Evolutionary conservation across 495 filamentous ascomycete species (phyloP).

Genomic region (Lasiosphaeria miniovina): DNA sequence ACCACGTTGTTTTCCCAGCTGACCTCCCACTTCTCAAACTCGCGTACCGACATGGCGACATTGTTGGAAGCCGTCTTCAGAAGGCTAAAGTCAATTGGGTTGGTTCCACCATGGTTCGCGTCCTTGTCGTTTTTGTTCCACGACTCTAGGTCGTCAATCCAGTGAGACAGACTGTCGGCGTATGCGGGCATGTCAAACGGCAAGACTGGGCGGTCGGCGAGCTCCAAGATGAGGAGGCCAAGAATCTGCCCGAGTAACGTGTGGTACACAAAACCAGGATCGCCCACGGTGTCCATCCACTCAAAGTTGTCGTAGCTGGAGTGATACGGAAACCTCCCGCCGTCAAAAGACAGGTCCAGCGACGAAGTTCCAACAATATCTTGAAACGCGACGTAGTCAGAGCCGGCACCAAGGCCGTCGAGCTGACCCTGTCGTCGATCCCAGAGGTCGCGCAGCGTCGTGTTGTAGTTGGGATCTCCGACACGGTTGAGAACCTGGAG

Average conservation of each 20-base stretch:
- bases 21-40: constrained; percentile 71
- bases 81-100: constrained; percentile 51
- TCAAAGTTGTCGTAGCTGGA: constrained; percentile 88
- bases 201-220: constrained; percentile 74
- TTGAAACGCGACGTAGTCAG: constrained; percentile 90
- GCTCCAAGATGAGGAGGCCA: constrained; percentile 78
- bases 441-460: constrained; percentile 74
- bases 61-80: constrained; percentile 59
- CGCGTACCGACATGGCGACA: constrained; percentile 55
- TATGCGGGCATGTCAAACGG: constrained; percentile 74
- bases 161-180: constrained; percentile 55
- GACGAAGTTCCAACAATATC: constrained; percentile 89
- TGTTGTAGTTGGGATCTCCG: constrained; percentile 66
- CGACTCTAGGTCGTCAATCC: constrained; percentile 62
- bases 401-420: constrained; percentile 70
- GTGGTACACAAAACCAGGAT: constrained; percentile 83
- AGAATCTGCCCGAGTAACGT: constrained; percentile 73
- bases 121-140: constrained; percentile 38
- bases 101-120: constrained; percentile 22
- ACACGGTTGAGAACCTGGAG: constrained; percentile 70
- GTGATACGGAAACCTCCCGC: constrained; percentile 66
- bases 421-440: constrained; percentile 61
- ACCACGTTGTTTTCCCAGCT: constrained; percentile 66
- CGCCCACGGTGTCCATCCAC: constrained; percentile 75
- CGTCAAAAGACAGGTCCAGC: constrained; percentile 76